phyloP scores from a whole-genome alignment of 1,139 yeast genomes.

The Lodderomyces pseudojiufengensis region DNA sequence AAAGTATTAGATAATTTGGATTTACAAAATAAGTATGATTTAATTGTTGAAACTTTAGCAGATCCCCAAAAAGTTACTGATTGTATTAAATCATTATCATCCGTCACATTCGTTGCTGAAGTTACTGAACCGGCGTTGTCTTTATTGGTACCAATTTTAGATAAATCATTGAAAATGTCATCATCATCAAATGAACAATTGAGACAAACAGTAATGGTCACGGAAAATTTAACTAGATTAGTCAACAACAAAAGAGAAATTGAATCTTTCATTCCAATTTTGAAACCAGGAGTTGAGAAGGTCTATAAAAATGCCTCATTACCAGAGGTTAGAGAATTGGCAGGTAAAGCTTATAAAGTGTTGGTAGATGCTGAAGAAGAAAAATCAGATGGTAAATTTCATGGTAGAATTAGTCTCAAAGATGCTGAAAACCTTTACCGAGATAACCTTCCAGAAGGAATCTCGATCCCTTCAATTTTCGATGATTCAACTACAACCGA shows the following conservation, averaged over 20 bases:
- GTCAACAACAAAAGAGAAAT: slow-evolving; percentile 93
- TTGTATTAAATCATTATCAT: slow-evolving; percentile 84
- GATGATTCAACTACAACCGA: slow-evolving; percentile 21
- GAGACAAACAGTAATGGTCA: slow-evolving; percentile 93
- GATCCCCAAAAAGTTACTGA: slow-evolving; percentile 86
- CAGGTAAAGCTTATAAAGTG: slow-evolving; percentile 78
- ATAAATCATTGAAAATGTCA: slow-evolving; percentile 82
- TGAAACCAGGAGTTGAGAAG: slow-evolving; percentile 85
- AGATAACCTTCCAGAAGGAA: slow-evolving; percentile 27
- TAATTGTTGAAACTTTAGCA: slow-evolving; percentile 83
- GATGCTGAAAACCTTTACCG: slow-evolving; percentile 50
- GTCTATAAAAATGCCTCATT: slow-evolving; percentile 87
- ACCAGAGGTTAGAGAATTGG: slow-evolving; percentile 95
- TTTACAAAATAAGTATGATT: slow-evolving; percentile 78
- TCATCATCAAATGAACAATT: slow-evolving; percentile 93
- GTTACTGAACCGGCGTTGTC: slow-evolving; percentile 96
- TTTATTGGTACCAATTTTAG: slow-evolving; percentile 85
- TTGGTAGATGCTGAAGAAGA: slow-evolving; percentile 76
- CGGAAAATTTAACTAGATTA: slow-evolving; percentile 91
- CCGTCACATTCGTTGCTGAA: slow-evolving; percentile 97
- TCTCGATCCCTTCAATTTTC: slow-evolving; percentile 19
- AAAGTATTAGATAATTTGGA: slow-evolving; percentile 88
- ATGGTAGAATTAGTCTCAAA: slow-evolving; percentile 62
- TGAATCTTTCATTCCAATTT: slow-evolving; percentile 77
- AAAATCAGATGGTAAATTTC: slow-evolving; percentile 65